Evolutionary conservation across 1,284 basidiomycete species (phyloP).

Genomic region (Pseudozyma thailandica): DNA sequence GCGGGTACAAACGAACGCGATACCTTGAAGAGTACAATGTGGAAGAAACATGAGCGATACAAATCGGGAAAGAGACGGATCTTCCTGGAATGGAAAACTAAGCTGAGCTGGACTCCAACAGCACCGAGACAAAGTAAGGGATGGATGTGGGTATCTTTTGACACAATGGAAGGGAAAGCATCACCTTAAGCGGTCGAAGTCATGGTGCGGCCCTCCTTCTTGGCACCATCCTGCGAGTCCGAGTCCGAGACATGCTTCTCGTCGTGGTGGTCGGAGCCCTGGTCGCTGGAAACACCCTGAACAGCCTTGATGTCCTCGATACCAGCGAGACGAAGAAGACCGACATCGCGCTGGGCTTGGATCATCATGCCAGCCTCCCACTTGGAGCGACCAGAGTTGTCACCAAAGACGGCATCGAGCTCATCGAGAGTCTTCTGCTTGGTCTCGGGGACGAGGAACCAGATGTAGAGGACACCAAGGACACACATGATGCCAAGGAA

Average conservation of each 20-base stretch:
- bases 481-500: constrained; percentile 77
- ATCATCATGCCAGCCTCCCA: constrained; percentile 48
- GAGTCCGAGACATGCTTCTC: constrained; percentile 26
- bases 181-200: constrained; percentile 20
- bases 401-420: constrained; percentile 69
- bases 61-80: too few species aligned
- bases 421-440: constrained; percentile 80
- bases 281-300: constrained; percentile 21
- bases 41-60: too few species aligned
- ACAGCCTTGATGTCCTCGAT: constrained; percentile 41
- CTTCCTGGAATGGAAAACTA: too few species aligned
- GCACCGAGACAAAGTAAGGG: too few species aligned
- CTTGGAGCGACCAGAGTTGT: constrained; percentile 48
- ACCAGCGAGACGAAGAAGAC: constrained; percentile 47
- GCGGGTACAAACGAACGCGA: too few species aligned
- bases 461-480: constrained; percentile 72
- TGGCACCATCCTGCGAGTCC: constrained; percentile 14
- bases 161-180: too few species aligned
- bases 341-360: constrained; percentile 48
- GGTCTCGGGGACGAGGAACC: constrained; percentile 78
- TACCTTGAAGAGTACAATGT: too few species aligned
- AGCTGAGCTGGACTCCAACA: too few species aligned
- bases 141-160: too few species aligned
- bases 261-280: constrained; percentile 29
- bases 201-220: constrained; percentile 24